A percentile compares a stretch with the other conserved stretches of the same genome.
Evolutionary conservation across 1,284 basidiomycete species (phyloP).

Genomic region (Pisolithus thermaeus): DNA sequence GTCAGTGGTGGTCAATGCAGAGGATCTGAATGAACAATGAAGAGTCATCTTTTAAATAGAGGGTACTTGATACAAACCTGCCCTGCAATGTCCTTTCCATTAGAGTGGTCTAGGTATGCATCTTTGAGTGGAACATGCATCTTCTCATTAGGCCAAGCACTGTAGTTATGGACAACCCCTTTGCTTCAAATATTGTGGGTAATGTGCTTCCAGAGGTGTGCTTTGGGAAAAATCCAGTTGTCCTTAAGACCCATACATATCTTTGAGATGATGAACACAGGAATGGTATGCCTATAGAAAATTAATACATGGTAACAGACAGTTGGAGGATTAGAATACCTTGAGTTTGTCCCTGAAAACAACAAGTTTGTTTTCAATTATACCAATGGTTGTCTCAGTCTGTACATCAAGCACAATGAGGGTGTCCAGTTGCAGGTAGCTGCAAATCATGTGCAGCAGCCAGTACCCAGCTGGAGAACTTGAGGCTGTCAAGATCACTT

Average conservation of each 20-base stretch:
- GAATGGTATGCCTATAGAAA: too few relatives aligned
- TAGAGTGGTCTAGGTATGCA: slow-evolving; percentile 23
- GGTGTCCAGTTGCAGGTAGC: slow-evolving; percentile 28
- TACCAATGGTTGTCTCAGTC: slow-evolving; percentile 24
- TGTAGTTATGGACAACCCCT: slow-evolving; percentile 27
- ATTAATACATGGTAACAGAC: too few relatives aligned
- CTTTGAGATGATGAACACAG: not conserved
- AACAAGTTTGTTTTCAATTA: slow-evolving; percentile 16
- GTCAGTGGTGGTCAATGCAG: slow-evolving; percentile 14
- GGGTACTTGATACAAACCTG: slow-evolving; percentile 19
- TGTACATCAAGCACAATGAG: slow-evolving; percentile 28
- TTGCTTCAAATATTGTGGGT: slow-evolving; percentile 30
- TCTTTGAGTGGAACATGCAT: slow-evolving; percentile 26
- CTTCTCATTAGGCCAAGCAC: slow-evolving; percentile 30
- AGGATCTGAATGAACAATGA: slow-evolving; percentile 4
- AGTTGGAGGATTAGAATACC: slow-evolving; percentile 3
- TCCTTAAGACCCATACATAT: slow-evolving; percentile 6
- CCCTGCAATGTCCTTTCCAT: slow-evolving; percentile 27
- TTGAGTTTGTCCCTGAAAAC: slow-evolving; percentile 15
- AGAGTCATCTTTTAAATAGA: not conserved
- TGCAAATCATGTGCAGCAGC: slow-evolving; percentile 22
- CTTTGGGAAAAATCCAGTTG: slow-evolving; percentile 32
- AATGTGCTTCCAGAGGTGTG: too few relatives aligned
- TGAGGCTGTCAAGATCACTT: too few relatives aligned
- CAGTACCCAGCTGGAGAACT: slow-evolving; percentile 14